phyloP scores from a whole-genome alignment of 176 grass and related monocot species.

The Miscanthus lutarioriparius region DNA sequence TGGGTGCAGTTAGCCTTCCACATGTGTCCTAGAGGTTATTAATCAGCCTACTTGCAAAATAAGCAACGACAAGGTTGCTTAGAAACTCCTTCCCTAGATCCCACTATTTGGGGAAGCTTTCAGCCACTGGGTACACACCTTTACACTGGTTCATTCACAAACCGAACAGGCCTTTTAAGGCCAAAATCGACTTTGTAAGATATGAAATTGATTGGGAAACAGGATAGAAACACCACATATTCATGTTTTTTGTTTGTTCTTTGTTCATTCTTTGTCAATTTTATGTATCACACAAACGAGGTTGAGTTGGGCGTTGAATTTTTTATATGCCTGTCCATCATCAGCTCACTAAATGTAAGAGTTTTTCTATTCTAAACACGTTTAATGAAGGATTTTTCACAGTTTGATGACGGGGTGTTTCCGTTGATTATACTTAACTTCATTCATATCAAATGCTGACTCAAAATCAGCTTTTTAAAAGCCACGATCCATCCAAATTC shows the following conservation, averaged over 20 bases:
- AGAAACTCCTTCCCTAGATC: background rate
- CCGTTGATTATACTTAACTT: background rate
- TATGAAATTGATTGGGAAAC: background rate
- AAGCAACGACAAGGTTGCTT: background rate
- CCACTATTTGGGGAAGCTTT: background rate
- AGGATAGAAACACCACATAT: background rate
- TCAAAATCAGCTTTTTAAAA: background rate
- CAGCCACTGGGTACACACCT: background rate
- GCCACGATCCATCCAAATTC: background rate
- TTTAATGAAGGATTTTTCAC: background rate
- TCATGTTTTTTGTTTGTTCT: background rate
- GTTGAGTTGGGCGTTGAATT: background rate
- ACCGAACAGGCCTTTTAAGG: background rate
- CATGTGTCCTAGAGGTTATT: background rate
- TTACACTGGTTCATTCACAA: background rate
- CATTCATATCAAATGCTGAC: background rate
- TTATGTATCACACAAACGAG: background rate
- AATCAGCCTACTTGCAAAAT: background rate
- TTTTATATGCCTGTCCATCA: background rate
- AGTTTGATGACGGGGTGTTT: background rate
- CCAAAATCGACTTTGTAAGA: background rate
- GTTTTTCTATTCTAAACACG: background rate
- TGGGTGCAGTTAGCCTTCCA: background rate
- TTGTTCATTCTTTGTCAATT: background rate
- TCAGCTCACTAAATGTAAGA: background rate